phyloP scores from a whole-genome alignment of 805 yeast species.

The Torulaspora maleeae region DNA sequence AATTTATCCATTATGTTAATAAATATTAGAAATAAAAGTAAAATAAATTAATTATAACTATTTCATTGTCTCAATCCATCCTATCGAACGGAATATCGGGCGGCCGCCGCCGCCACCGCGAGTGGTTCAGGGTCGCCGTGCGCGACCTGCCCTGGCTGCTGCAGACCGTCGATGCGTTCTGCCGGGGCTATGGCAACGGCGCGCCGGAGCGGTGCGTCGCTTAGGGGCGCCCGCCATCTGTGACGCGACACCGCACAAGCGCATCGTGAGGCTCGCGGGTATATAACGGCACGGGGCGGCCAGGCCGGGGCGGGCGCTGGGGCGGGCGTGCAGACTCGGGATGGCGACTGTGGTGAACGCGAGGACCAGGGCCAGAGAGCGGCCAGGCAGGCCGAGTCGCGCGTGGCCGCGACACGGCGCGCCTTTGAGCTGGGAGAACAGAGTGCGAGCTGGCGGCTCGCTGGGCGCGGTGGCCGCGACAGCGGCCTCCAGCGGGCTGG shows the following conservation, averaged over 20 bases:
- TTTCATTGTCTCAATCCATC: too few species aligned
- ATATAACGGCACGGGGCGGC: too few species aligned
- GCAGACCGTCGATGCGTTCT: slow-evolving; percentile 6
- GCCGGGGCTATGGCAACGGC: slow-evolving; percentile 1
- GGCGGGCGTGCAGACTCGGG: not conserved
- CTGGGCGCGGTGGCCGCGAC: not conserved
- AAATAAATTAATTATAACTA: too few species aligned
- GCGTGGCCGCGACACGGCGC: slow-evolving; percentile 6
- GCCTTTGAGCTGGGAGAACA: not conserved
- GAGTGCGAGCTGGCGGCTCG: not conserved
- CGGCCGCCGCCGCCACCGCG: slow-evolving; percentile 25
- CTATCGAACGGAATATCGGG: too few species aligned
- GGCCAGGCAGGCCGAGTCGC: slow-evolving; percentile 19
- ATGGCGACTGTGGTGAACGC: slow-evolving; percentile 9
- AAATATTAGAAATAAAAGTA: too few species aligned
- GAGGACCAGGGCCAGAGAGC: slow-evolving; percentile 12
- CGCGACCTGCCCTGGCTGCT: slow-evolving; percentile 18
- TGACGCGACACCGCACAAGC: too few species aligned
- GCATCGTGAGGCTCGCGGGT: too few species aligned
- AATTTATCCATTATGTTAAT: too few species aligned
- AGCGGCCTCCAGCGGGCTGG: not conserved
- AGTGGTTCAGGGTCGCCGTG: slow-evolving; percentile 30
- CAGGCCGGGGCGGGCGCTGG: too few species aligned
- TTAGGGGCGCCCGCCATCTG: not conserved
- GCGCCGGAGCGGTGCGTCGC: not conserved